Base-by-base conservation (phyloP, 2,329 filamentous ascomycete genomes). In the Ophiostoma australiae region DNA sequence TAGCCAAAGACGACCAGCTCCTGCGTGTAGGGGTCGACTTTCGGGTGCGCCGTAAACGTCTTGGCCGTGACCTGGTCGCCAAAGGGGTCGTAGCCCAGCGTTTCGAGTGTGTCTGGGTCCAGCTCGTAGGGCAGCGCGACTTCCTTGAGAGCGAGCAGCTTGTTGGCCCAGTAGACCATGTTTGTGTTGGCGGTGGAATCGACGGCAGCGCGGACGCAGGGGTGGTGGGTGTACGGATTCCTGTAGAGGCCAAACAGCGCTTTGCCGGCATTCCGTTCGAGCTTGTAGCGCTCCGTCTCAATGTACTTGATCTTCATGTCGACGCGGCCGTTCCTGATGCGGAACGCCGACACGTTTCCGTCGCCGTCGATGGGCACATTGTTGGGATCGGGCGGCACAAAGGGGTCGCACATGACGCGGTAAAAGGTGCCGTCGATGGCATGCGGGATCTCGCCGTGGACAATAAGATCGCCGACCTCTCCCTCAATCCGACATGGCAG, bases 121-220 rank as follows among this genome's bases (percentile, higher is more conserved):
- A 85, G 79, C 0, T 83, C 82, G 72, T 81, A 85, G 0, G 84
- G 83, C 10, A 82, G 82, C 0, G 81, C 80, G 70, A 84, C 82
- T 71, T 89, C 86, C 73, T 87, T 88, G 66, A 79, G 80, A 0
- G 85, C 85, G 1, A 87, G 78, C 68, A 88, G 75, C 67, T 84
- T 81, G 0, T 85, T 85, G 8, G 83, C 78, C 82, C 84, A 89
- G 75, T 84, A 86, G 1, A 86, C 79, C 3, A 85, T 75, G 71
- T 86, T 85, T 0, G 84, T 85, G 70, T 86, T 86, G 3, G 82
- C 79, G 0, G 80, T 80, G 3, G 73, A 77, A 27, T 79, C 75
- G 3, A 80, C 77, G 2, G 77, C 78, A 63, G 79, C 79, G 39
- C 52, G 52, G 2, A 55, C 52, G 7, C 52, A 55, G 52, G 52